Percentiles rank a stretch among this genome's conserved stretches.
phyloP scores from a whole-genome alignment of 2,329 filamentous ascomycete species.

The Colletotrichum godetiae region DNA sequence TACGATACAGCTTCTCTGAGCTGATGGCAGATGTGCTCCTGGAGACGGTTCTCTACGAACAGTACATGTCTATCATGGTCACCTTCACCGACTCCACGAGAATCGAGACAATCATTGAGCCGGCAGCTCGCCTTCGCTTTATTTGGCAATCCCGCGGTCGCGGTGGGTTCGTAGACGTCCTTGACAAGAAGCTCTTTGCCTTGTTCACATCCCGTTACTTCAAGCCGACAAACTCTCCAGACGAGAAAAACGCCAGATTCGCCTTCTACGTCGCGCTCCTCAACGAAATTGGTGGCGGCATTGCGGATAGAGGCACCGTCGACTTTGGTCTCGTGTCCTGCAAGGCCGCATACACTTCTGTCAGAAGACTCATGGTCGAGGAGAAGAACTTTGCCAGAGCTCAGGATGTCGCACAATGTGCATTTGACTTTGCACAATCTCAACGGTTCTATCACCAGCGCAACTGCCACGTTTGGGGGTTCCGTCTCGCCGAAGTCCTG shows the following conservation, averaged over 20 bases:
- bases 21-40: slow-evolving; percentile 51
- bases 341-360: slow-evolving; percentile 41
- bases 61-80: slow-evolving; percentile 44
- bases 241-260: slow-evolving; percentile 43
- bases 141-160: slow-evolving; percentile 47
- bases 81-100: slow-evolving; percentile 38
- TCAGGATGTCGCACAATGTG: slow-evolving; percentile 54
- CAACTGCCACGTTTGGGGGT: slow-evolving; percentile 53
- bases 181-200: slow-evolving; percentile 52
- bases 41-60: slow-evolving; percentile 52
- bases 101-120: slow-evolving; percentile 48
- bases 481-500: slow-evolving; percentile 57
- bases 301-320: slow-evolving; percentile 41
- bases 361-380: slow-evolving; percentile 46
- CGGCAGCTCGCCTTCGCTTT: slow-evolving; percentile 50
- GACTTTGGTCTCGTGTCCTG: slow-evolving; percentile 53
- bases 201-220: slow-evolving; percentile 50
- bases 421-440: slow-evolving; percentile 54
- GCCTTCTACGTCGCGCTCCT: slow-evolving; percentile 55
- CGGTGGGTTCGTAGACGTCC: slow-evolving; percentile 48
- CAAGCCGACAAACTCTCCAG: slow-evolving; percentile 38
- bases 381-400: slow-evolving; percentile 52
- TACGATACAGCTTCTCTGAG: slow-evolving; percentile 52
- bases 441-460: slow-evolving; percentile 54
- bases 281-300: slow-evolving; percentile 48